These are phyloP conservation scores for Colletotrichum brevisporum DNA, from an alignment of 2,329 filamentous ascomycete species.

Conservation along the genomic window DNA sequence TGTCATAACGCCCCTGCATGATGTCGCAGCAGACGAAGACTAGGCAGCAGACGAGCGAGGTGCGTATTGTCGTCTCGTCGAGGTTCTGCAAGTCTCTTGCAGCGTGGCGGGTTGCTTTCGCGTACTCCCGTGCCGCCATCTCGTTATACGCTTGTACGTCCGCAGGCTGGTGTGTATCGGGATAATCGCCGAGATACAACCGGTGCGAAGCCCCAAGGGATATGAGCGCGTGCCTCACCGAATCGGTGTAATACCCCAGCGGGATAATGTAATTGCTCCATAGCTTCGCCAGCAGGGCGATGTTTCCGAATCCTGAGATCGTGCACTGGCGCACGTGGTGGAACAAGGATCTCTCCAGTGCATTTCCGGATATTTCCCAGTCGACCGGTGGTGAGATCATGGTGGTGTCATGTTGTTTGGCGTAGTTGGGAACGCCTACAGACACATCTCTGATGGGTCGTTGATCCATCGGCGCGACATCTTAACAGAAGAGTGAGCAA, in stretches of 20 bases:
- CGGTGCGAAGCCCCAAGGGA: constrained; percentile 14
- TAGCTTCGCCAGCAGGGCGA: constrained; percentile 2
- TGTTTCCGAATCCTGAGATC: constrained; percentile 9
- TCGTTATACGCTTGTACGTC: neutral
- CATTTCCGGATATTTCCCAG: neutral
- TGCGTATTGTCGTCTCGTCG: neutral
- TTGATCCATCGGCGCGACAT: neutral
- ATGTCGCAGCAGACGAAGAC: constrained; percentile 45
- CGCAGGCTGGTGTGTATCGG: neutral
- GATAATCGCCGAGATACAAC: constrained; percentile 6
- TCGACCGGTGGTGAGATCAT: neutral
- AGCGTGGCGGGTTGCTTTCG: neutral
- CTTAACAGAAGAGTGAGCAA: neutral
- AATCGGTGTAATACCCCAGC: constrained; percentile 18
- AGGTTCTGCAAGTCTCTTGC: constrained; percentile 1
- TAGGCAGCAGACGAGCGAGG: constrained; percentile 41
- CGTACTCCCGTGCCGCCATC: constrained; percentile 10
- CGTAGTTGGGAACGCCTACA: neutral
- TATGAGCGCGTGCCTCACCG: constrained; percentile 8
- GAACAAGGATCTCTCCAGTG: constrained; percentile 16
- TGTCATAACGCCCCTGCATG: constrained; percentile 43
- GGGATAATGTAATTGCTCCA: constrained; percentile 28
- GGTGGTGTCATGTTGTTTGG: neutral
- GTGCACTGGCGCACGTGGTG: constrained; percentile 17
- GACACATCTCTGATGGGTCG: neutral